Base-by-base conservation (phyloP, 371 early-diverging fungal species). In the Mortierella sp. region DNA sequence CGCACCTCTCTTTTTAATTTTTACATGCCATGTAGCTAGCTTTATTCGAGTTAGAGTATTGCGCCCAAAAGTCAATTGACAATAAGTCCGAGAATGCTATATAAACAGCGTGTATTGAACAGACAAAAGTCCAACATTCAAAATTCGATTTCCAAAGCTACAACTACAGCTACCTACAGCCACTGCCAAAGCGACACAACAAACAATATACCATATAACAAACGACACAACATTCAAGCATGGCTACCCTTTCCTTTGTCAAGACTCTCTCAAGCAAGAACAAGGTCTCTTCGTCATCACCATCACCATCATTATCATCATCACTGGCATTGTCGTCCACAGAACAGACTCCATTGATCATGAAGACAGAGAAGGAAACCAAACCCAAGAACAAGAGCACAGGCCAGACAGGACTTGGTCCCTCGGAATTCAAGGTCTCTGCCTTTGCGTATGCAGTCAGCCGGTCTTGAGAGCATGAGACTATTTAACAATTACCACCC, bases 391-490 rank as follows among this genome's bases (percentile, higher is more conserved):
- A 59, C 26, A 59, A 32, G 35, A 11, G 35, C 18, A 24, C 10
- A 59, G 32, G 55, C 11, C 55, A 24, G 24, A 18, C n/a, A 55
- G 11, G 18, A 18, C 22, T 22, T 9, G 55, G 22, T 55, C 22
- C 35, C 14, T 35, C 37, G 28, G 60, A 59, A 24, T 59, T 59
- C 60, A 59, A 59, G 60, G 60, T 59, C 35, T 59, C 60, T 20
- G 60, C 32, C 35, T 10, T 37, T 24, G 60, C 60, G 18, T 59
- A 59, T 59, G 60, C 28, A 16, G 14, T 59, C 32, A 59, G 60
- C 32, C 37, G 60, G 6, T 26, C 60, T 2, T 59, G 32, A 59
- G 60, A 24, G 60, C 20, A 35, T 35, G 37, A 18, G 16, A 35
- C 8, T 28, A 57, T 57, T 5, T 1, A 35, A 8, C 35, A 35